Evolutionary conservation across 345 rosid species (phyloP), one percentile per base, ranked within the genome.

Genomic region (Orychophragmus violaceus): DNA sequence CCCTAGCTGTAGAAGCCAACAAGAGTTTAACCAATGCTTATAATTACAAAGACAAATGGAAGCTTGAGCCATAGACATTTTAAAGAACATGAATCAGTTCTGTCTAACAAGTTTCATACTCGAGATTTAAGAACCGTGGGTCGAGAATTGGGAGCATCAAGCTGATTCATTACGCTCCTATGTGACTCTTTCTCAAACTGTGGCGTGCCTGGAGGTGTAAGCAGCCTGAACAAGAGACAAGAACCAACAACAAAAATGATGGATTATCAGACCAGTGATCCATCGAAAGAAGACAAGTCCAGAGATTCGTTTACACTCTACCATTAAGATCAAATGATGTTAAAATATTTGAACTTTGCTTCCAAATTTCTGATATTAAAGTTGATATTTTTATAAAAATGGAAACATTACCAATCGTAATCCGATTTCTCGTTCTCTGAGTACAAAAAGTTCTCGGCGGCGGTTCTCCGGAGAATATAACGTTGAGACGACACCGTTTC

Each of bases 141-240:
- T 39, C 83, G 87, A 36, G 84, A 79, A 62, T 71, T 78, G 27
- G 87, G 66, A 74, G 76, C 75, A 44, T 79, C 82, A 28, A 70
- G 68, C 69, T 80, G 89, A 71, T 77, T 75, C 83, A 75, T 75
- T 22, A 68, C 57, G 0, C 75, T 73, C 70, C 78, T 83, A 30
- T 74, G 83, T 3, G 84, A 76, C 64, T 85, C 95, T 82, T 73
- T 83, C 69, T 85, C 94, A 75, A 81, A 74, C 62, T 75, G 78
- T 0, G 78, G 95, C 1, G 95, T 85, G 19, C 85, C 96, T 1
- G 98, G 98, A 10, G 98, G 98, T 6, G 95, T 82, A 16, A 91
- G 82, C 70, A 91, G 92, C 98, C 98, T 91, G 82, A 57, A 59
- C 25, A 53, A 44, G 29, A 64, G 59, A 23, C 62, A 76, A 41